Conservation (phyloP, 495 filamentous ascomycete genomes). For the Hapsidospora chrysogenum region DNA sequence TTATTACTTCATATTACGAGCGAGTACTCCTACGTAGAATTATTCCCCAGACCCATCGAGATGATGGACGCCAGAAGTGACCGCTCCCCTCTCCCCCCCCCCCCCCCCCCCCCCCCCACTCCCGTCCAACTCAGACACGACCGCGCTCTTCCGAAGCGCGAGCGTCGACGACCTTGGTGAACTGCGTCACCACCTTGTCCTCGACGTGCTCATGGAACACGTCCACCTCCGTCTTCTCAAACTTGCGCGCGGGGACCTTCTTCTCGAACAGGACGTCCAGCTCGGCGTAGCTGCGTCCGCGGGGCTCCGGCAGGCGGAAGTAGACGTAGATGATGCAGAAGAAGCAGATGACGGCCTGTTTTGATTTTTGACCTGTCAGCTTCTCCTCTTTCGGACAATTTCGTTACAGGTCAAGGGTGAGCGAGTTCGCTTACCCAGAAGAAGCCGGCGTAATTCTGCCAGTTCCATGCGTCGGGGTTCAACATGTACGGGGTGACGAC, state of each 20-base stretch:
- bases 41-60: too few species aligned
- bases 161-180: neutral
- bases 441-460: constrained; percentile 64
- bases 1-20: too few species aligned
- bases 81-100: too few species aligned
- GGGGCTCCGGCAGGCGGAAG: constrained; percentile 60
- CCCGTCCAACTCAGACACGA: too few species aligned
- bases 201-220: constrained; percentile 48
- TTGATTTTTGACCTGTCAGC: neutral
- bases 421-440: constrained; percentile 43
- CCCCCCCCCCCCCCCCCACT: too few species aligned
- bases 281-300: constrained; percentile 55
- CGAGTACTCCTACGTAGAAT: too few species aligned
- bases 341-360: constrained; percentile 46
- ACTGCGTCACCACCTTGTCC: constrained; percentile 1
- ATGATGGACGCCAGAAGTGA: too few species aligned
- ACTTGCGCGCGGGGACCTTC: constrained; percentile 48
- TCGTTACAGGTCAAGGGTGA: neutral
- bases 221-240: constrained; percentile 44
- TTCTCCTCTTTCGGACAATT: neutral
- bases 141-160: too few species aligned
- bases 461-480: constrained; percentile 58
- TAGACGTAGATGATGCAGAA: constrained; percentile 56
- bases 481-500: constrained; percentile 65
- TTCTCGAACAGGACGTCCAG: constrained; percentile 57